Conservation (phyloP, 2,329 filamentous ascomycete genomes). For the Alternaria solani region DNA sequence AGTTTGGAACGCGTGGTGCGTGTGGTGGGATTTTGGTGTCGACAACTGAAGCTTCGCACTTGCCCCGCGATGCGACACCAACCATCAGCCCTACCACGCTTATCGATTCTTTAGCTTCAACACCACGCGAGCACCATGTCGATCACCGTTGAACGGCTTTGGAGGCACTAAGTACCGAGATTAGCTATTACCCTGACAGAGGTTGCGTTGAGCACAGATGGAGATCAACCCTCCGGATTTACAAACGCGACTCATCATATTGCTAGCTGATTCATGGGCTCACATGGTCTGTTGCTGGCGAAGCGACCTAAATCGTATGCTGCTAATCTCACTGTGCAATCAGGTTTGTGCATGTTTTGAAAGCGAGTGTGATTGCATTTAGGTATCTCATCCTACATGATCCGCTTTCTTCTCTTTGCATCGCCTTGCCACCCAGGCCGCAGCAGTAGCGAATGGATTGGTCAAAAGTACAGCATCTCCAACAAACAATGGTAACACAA, state of each 20-base stretch:
- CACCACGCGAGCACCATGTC: constrained; percentile 21
- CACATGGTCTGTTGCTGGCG: background rate
- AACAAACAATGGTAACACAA: constrained; percentile 24
- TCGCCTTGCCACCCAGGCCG: constrained; percentile 13
- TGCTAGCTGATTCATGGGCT: background rate
- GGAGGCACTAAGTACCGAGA: constrained; percentile 1
- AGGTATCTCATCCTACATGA: constrained; percentile 47
- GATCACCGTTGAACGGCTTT: constrained; percentile 21
- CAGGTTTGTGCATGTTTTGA: background rate
- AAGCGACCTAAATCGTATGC: background rate
- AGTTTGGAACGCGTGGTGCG: background rate
- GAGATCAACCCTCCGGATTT: constrained; percentile 6
- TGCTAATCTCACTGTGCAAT: background rate
- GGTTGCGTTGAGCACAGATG: constrained; percentile 9
- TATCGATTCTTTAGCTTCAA: constrained; percentile 25
- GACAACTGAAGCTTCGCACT: constrained; percentile 4
- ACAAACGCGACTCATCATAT: background rate
- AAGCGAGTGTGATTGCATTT: constrained; percentile 50
- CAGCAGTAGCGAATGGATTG: constrained; percentile 22
- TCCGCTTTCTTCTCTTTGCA: constrained; percentile 24
- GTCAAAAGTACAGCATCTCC: constrained; percentile 8
- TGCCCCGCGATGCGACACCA: constrained; percentile 23
- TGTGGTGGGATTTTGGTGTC: constrained; percentile 2
- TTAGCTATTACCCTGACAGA: background rate
- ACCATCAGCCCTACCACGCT: constrained; percentile 19